Percentiles rank a stretch among this genome's conserved stretches.
These are phyloP conservation scores for Cordyceps cateniannulata DNA, from an alignment of 2,329 filamentous ascomycete genomes.

Conservation along the genomic window DNA sequence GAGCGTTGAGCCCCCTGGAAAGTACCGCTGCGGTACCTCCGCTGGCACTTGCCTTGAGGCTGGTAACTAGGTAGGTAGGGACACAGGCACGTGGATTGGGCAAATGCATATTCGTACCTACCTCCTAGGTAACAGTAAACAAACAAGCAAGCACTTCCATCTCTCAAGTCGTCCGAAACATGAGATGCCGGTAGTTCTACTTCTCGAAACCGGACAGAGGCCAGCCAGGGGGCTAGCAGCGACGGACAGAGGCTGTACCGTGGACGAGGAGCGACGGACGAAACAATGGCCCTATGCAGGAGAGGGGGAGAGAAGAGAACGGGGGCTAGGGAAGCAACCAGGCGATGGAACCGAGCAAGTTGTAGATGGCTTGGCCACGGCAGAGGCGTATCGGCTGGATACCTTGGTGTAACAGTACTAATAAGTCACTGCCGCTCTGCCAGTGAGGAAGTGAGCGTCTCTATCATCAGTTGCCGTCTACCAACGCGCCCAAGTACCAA, in stretches of 20 bases:
- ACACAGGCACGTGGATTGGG: constrained; percentile 6
- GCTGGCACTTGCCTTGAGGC: background rate
- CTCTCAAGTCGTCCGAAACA: constrained; percentile 9
- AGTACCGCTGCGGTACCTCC: background rate
- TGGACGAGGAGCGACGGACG: background rate
- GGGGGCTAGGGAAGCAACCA: background rate
- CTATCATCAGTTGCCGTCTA: too few relatives aligned
- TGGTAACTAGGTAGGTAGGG: too few relatives aligned
- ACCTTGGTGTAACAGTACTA: background rate
- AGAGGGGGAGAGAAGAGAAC: background rate
- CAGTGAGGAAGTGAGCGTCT: too few relatives aligned
- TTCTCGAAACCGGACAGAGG: constrained; percentile 5
- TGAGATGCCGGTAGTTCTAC: constrained; percentile 7
- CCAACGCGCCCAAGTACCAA: too few relatives aligned
- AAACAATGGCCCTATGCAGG: background rate
- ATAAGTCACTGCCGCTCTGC: too few relatives aligned
- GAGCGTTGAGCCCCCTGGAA: background rate
- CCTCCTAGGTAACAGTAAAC: constrained; percentile 4
- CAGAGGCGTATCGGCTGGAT: background rate
- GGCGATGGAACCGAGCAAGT: background rate
- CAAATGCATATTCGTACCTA: background rate
- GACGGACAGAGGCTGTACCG: background rate
- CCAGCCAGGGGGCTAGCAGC: background rate
- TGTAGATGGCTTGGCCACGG: background rate
- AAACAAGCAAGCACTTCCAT: constrained; percentile 1